Evolutionary conservation across 805 yeast species (phyloP).

Genomic region (Metschnikowia peoriensis): DNA sequence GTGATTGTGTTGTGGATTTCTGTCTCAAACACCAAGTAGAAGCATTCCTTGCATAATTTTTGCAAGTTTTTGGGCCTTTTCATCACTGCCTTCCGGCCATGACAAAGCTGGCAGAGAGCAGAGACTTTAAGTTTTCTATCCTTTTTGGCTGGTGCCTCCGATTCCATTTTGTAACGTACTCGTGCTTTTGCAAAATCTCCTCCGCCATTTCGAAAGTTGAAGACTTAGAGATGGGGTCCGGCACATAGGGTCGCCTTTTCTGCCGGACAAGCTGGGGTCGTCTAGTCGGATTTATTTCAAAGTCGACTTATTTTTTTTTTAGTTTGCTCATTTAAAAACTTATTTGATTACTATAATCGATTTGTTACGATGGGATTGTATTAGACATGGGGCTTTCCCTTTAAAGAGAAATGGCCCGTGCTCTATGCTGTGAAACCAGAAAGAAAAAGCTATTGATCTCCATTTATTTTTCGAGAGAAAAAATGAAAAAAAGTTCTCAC

Average conservation of each 20-base stretch:
- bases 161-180: background rate
- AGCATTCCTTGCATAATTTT: conserved; percentile 87
- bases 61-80: conserved; percentile 90
- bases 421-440: conserved; percentile 8
- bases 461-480: background rate
- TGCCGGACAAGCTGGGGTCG: conserved; percentile 1
- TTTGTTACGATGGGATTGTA: conserved; percentile 3
- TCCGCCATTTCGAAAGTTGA: background rate
- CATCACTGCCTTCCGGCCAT: conserved; percentile 76
- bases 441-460: background rate
- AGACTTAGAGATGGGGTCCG: conserved; percentile 6
- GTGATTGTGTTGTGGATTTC: conserved; percentile 91
- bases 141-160: background rate
- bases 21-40: conserved; percentile 86
- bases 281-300: background rate
- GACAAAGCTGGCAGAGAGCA: conserved; percentile 79
- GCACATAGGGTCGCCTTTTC: background rate
- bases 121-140: conserved; percentile 29
- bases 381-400: conserved; percentile 4
- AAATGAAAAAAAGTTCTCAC: background rate
- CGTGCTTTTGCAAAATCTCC: background rate
- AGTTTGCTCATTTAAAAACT: no score
- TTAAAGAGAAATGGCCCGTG: background rate
- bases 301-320: background rate
- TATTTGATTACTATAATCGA: conserved; percentile 1